These are phyloP conservation scores for Mucor velutinosus DNA, from an alignment of 371 early-diverging fungal species.

Conservation along the genomic window DNA sequence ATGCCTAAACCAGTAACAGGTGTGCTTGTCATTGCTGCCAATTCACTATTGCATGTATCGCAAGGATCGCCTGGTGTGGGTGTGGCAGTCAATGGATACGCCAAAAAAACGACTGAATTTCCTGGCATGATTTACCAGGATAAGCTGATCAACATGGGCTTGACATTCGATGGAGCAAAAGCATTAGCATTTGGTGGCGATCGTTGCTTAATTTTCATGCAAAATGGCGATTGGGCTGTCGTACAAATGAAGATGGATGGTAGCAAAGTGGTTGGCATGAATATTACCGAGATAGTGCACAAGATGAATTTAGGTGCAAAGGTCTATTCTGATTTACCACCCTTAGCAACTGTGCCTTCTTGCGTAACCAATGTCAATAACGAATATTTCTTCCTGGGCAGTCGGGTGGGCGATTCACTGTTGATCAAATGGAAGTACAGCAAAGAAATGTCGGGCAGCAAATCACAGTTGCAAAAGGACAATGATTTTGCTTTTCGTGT, in stretches of 20 bases:
- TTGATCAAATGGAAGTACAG: conserved; percentile 66
- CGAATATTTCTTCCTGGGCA: conserved; percentile 81
- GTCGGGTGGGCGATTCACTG: conserved; percentile 78
- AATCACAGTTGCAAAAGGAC: conserved; percentile 14
- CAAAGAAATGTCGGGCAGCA: conserved; percentile 3
- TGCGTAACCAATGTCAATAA: conserved; percentile 61
- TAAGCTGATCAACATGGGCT: conserved; percentile 23
- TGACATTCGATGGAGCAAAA: conserved; percentile 60
- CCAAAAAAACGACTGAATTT: conserved; percentile 54
- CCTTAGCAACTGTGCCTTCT: conserved; percentile 49
- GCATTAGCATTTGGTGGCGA: conserved; percentile 56
- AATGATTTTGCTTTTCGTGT: conserved; percentile 62
- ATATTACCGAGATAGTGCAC: conserved; percentile 32
- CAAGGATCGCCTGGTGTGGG: conserved; percentile 83
- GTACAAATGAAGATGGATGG: conserved; percentile 75
- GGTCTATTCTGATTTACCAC: neutral
- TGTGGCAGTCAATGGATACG: conserved; percentile 73
- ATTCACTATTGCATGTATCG: conserved; percentile 83
- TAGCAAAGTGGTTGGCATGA: conserved; percentile 52
- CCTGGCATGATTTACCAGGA: conserved; percentile 51
- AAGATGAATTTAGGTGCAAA: neutral
- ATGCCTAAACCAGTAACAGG: conserved; percentile 91
- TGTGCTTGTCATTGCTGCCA: conserved; percentile 77
- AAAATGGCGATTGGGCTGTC: conserved; percentile 72
- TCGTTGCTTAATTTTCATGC: conserved; percentile 58